phyloP scores from a whole-genome alignment of 257 asterid species.

The Solanum virginianum region DNA sequence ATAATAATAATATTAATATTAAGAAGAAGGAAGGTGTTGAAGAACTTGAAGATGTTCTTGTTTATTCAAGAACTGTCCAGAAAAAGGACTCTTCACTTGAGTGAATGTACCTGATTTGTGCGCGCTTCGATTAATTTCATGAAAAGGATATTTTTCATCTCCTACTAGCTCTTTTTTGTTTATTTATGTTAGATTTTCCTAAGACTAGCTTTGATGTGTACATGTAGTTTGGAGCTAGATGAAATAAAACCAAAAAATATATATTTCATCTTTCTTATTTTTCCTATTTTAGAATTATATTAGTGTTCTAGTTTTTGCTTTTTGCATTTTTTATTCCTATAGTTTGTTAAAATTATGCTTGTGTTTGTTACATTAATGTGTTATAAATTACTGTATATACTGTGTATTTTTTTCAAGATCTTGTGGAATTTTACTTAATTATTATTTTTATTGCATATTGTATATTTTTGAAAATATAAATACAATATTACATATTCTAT shows the following conservation, averaged over 20 bases:
- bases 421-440: no score
- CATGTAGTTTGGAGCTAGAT: neutral
- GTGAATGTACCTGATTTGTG: neutral
- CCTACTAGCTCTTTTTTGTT: neutral
- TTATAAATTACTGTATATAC: no score
- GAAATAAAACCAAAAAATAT: neutral
- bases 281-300: neutral
- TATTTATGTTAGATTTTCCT: no score
- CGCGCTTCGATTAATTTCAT: neutral
- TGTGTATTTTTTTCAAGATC: no score
- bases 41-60: conserved; percentile 21
- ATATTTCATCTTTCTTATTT: neutral
- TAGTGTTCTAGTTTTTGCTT: neutral
- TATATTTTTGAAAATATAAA: no score
- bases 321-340: no score
- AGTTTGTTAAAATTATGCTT: no score
- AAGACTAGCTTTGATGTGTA: neutral
- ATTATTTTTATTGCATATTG: no score
- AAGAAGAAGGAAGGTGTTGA: neutral
- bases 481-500: no score
- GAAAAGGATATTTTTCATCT: neutral
- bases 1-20: neutral
- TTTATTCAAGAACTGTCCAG: conserved; percentile 24
- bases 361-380: no score
- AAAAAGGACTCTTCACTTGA: conserved; percentile 23